Base-by-base conservation (phyloP, 495 filamentous ascomycete species). In the Margaritispora aquatica region DNA sequence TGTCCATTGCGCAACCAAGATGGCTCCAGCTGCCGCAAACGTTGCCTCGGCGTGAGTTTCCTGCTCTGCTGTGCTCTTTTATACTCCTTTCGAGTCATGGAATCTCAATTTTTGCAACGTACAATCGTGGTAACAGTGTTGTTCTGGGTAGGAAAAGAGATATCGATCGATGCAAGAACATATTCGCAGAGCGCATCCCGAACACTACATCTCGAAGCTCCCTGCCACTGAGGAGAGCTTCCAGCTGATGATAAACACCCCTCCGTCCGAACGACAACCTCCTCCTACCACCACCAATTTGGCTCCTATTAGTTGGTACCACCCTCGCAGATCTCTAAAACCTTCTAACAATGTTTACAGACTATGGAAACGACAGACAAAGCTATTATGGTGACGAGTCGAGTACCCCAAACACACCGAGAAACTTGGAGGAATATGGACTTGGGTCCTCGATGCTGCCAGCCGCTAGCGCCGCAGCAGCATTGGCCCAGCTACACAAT, bases 161-260 rank as follows among this genome's bases (percentile, higher is more conserved):
- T 98, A 91, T 79, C 92, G 94, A 69, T 97, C 93, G 53, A 98
- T 98, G 89, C 95, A 97, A 77, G 94, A 98, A 81, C 94, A 98
- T 69, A 97, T 98, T 65, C 90, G 94, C 65, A 85, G 94, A 71
- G 94, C 94, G 69, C 94, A 98, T 74, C 95, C 94, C 55, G 93
- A 95, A 68, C 86, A 97, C 74, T 98, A 97, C 74, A 96, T 98
- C 64, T 85, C 94, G 60, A 98, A 97, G 85, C 90, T 98, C 67
- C 94, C 94, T 70, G 94, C 94, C 48, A 98, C 94, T 65, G 92
- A 97, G 70, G 94, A 97, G 78, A 96, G 92, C 86, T 97, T 98
- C 76, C 78, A 87, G 66, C 79, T 95, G 69, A 96, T 96, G 92
- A 89, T 96, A 70, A 95, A 83, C 71, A 90, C 90, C 59, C 86